Percentiles rank a stretch among this genome's conserved stretches.
These are phyloP conservation scores for Penicillium antarcticum DNA, from an alignment of 495 filamentous ascomycete species.

Conservation along the genomic window DNA sequence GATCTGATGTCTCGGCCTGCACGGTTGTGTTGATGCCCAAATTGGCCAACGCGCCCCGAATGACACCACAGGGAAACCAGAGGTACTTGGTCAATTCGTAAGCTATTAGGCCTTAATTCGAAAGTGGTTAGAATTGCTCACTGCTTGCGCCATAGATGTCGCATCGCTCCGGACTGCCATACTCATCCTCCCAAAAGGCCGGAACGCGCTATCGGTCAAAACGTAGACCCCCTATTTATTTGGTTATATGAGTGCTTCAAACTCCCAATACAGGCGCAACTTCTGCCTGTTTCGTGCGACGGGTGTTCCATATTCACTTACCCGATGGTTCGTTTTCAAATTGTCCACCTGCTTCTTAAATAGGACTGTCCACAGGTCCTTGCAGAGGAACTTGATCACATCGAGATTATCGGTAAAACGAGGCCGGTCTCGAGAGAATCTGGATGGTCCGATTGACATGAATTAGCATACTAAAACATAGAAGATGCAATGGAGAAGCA, in stretches of 20 bases:
- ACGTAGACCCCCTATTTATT: conserved; percentile 80
- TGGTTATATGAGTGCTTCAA: conserved; percentile 2
- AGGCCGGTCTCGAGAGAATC: conserved; percentile 84
- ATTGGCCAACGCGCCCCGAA: conserved; percentile 81
- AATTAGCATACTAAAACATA: not conserved
- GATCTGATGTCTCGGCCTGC: conserved; percentile 79
- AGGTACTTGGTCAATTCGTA: conserved; percentile 59
- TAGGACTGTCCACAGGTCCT: conserved; percentile 90
- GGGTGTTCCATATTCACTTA: conserved; percentile 29
- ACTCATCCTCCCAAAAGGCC: conserved; percentile 84
- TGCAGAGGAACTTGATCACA: conserved; percentile 97
- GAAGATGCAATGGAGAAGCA: not conserved
- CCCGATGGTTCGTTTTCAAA: conserved; percentile 95
- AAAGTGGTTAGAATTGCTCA: conserved; percentile 39
- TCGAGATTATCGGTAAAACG: conserved; percentile 84
- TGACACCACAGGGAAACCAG: conserved; percentile 90
- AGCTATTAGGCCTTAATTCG: not conserved
- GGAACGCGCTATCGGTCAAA: conserved; percentile 89
- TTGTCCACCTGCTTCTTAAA: conserved; percentile 98
- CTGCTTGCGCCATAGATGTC: conserved; percentile 72
- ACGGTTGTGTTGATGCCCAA: conserved; percentile 90
- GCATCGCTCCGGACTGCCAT: conserved; percentile 69
- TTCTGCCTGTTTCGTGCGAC: not conserved
- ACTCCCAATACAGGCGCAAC: not conserved
- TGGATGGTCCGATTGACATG: conserved; percentile 26